Base-by-base conservation (phyloP, 495 filamentous ascomycete genomes). In the Tetracladium setigerum region DNA sequence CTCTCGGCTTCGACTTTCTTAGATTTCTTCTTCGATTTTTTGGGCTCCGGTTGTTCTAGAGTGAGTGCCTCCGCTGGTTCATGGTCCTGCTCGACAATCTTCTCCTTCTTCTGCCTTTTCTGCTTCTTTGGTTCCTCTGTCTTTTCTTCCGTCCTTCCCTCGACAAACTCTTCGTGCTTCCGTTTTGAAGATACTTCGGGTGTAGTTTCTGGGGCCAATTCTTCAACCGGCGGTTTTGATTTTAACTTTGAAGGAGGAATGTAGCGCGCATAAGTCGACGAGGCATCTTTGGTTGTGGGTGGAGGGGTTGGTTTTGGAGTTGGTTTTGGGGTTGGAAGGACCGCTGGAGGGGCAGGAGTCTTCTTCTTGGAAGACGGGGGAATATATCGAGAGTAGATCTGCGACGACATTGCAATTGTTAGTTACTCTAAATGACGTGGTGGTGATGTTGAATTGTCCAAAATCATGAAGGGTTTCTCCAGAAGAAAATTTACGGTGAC, bases 301-400 rank as follows among this genome's bases (percentile, higher is more conserved):
- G 34, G 32, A 11, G 44, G 46, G 27, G 30, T 22, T 40, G 32
- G 22, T 2, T 4, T 16, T 14, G 34, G 27, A 10, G 38, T 34
- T 15, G 4, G 31, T 14, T 39, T 22, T 34, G 4, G 18, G 30
- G 5, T 47, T 16, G 11, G 33, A 30, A 8, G 30, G n/a, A 35
- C 37, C 34, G 45, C 42, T 31, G 32, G 32, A 33, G 52, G 41
- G 44, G 46, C 30, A 31, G 50, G 41, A 24, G 31, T 30, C 30
- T 47, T 47, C 22, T 45, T 38, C 10, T 50, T 57, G 40, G 47
- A 61, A 13, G 48, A 19, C 5, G 73, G 68, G 12, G 75, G 75
- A 14, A 72, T 54, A 47, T 73, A 78, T 14, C 74, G 64, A 38
- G 67, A 63, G 54, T 78, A 76, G 30, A 80, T 65, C 18, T 56